phyloP scores from a whole-genome alignment of 2,329 filamentous ascomycete species.

The Monosporascus sp. region DNA sequence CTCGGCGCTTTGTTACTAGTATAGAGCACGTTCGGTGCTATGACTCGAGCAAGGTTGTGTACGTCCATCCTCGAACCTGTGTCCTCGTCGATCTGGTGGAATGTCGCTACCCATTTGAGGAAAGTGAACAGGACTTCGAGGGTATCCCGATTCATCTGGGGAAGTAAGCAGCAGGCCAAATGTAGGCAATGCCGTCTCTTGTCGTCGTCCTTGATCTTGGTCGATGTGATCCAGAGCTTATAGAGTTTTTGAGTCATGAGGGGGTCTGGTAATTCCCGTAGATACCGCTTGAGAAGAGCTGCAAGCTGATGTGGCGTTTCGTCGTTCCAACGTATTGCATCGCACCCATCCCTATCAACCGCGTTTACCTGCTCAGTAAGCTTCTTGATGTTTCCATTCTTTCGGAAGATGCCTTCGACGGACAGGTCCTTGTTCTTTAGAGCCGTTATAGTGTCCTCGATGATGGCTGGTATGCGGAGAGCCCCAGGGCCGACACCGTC shows the following conservation, averaged over 20 bases:
- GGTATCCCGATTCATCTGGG: conserved; percentile 87
- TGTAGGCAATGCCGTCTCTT: conserved; percentile 82
- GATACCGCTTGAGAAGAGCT: conserved; percentile 88
- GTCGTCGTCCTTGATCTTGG: conserved; percentile 78
- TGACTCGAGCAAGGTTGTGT: conserved; percentile 94
- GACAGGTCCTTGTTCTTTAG: conserved; percentile 99
- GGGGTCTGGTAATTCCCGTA: conserved; percentile 90
- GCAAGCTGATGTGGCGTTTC: conserved; percentile 93
- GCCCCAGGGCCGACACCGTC: conserved; percentile 91
- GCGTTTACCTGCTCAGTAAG: conserved; percentile 79
- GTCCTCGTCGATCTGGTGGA: conserved; percentile 95
- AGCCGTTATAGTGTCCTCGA: conserved; percentile 90
- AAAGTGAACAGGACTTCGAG: conserved; percentile 95
- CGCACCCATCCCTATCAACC: conserved; percentile 81
- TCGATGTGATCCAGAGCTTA: conserved; percentile 80
- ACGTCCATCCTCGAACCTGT: conserved; percentile 98
- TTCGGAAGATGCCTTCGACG: conserved; percentile 95
- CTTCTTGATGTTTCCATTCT: conserved; percentile 97
- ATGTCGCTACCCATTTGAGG: conserved; percentile 94
- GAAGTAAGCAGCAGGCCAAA: conserved; percentile 84
- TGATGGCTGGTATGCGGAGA: conserved; percentile 82
- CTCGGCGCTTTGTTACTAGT: conserved; percentile 60
- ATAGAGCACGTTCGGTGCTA: conserved; percentile 90
- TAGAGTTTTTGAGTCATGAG: conserved; percentile 94
- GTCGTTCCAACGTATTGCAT: conserved; percentile 77